A percentile compares a stretch with the other conserved stretches of the same genome.
Evolutionary conservation across 2,329 filamentous ascomycete genomes (phyloP).

Genomic region (Chaetoscypha palmicola): DNA sequence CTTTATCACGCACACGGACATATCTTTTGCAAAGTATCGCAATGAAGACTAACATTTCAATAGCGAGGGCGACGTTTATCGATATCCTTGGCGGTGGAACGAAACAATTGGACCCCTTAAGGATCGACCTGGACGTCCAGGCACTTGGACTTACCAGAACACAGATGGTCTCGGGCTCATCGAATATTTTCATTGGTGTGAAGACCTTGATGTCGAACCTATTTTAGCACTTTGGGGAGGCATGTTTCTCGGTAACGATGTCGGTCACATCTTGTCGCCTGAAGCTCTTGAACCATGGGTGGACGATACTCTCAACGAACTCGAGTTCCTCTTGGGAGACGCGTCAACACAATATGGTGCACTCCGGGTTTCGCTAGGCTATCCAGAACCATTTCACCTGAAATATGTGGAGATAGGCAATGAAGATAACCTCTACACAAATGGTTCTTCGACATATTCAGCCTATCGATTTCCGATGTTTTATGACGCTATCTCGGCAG

Average conservation of each 20-base stretch:
- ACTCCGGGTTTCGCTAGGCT: constrained; percentile 41
- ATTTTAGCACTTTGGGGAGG: constrained; percentile 44
- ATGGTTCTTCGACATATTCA: constrained; percentile 25
- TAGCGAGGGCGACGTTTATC: constrained; percentile 23
- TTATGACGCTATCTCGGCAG: constrained; percentile 38
- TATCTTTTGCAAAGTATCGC: too few relatives aligned
- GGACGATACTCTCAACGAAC: constrained; percentile 42
- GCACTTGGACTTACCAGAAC: constrained; percentile 36
- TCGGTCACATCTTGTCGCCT: constrained; percentile 6
- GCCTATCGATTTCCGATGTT: constrained; percentile 40
- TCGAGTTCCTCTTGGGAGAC: constrained; percentile 45
- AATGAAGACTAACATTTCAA: constrained; percentile 28
- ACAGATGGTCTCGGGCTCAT: constrained; percentile 45
- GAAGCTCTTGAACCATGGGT: constrained; percentile 38
- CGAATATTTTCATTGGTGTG: constrained; percentile 43
- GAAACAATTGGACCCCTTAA: constrained; percentile 35
- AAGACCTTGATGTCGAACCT: constrained; percentile 40
- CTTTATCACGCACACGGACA: too few relatives aligned
- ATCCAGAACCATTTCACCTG: constrained; percentile 43
- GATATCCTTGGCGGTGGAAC: constrained; percentile 33
- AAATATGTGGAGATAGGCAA: constrained; percentile 45
- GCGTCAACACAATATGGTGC: constrained; percentile 39
- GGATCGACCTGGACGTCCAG: constrained; percentile 31
- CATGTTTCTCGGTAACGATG: constrained; percentile 32
- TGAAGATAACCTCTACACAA: constrained; percentile 41